phyloP scores from a whole-genome alignment of 768 basidiomycete genomes.

The Hypsizygus marmoreus region DNA sequence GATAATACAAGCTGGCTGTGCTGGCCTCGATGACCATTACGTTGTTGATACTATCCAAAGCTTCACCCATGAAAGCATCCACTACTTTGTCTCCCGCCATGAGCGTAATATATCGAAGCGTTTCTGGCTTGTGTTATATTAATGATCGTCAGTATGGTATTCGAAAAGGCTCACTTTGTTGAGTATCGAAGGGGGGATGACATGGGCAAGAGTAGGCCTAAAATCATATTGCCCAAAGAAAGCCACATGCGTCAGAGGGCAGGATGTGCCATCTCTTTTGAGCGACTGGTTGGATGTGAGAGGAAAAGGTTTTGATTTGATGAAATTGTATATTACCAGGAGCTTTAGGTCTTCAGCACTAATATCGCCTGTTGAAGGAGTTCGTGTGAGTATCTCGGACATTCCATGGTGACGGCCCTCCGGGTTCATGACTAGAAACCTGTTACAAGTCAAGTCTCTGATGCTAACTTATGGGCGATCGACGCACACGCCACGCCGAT shows the following conservation, averaged over 20 bases:
- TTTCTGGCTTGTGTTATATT: conserved; percentile 7
- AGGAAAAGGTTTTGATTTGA: neutral
- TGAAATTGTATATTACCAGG: conserved; percentile 2
- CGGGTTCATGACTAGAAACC: conserved; percentile 9
- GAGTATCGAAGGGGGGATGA: conserved; percentile 14
- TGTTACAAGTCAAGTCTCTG: neutral
- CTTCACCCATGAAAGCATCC: conserved; percentile 7
- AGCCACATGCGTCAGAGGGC: conserved; percentile 13
- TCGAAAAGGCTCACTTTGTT: conserved; percentile 6
- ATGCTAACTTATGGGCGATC: neutral
- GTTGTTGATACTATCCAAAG: conserved; percentile 11
- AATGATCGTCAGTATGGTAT: neutral
- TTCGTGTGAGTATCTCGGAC: conserved; percentile 6
- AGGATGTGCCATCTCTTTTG: conserved; percentile 21
- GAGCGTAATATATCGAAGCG: conserved; percentile 10
- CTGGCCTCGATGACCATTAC: conserved; percentile 10
- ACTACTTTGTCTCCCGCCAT: conserved; percentile 8
- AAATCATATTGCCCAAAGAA: conserved; percentile 9
- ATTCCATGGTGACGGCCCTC: conserved; percentile 5
- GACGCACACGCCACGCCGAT: conserved; percentile 18
- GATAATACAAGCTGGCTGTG: conserved; percentile 12
- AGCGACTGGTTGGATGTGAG: conserved; percentile 2
- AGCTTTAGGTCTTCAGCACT: conserved; percentile 6
- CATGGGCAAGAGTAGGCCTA: conserved; percentile 12
- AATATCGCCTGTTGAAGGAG: neutral